Conservation (phyloP, 2,329 filamentous ascomycete species). For the Penicillium sclerotigenum region DNA sequence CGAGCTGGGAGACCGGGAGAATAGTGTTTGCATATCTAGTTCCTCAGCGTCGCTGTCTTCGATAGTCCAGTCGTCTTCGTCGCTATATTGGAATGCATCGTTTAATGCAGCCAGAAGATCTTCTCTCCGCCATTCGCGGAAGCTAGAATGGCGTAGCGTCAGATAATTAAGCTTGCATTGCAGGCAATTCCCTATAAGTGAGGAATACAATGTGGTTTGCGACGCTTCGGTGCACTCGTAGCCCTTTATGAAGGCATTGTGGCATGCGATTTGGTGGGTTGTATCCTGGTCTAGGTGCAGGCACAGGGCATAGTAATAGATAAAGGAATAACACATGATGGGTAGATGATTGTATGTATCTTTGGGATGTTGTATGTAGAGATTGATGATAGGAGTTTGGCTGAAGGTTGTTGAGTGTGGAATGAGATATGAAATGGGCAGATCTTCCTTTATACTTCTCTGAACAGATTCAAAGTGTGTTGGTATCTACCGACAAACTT, state of each 20-base stretch:
- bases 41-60: not conserved
- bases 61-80: not conserved
- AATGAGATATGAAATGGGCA: not conserved
- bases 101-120: not conserved
- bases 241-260: conserved; percentile 9
- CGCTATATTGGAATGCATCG: not conserved
- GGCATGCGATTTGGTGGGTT: conserved; percentile 17
- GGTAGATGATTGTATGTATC: not conserved
- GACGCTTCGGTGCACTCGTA: conserved; percentile 13
- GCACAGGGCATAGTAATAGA: conserved; percentile 26
- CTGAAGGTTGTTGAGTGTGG: not conserved
- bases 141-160: not conserved
- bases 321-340: conserved; percentile 26
- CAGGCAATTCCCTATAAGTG: conserved; percentile 16
- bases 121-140: not conserved
- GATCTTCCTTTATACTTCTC: not conserved
- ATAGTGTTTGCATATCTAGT: not conserved
- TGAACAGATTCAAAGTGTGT: not conserved
- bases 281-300: conserved; percentile 13
- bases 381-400: not conserved
- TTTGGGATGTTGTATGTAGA: not conserved
- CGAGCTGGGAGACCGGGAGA: not conserved
- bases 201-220: not conserved
- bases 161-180: not conserved
- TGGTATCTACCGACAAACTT: not conserved